Conservation (phyloP, 2,329 filamentous ascomycete genomes). For the Neospermospora avenae region DNA sequence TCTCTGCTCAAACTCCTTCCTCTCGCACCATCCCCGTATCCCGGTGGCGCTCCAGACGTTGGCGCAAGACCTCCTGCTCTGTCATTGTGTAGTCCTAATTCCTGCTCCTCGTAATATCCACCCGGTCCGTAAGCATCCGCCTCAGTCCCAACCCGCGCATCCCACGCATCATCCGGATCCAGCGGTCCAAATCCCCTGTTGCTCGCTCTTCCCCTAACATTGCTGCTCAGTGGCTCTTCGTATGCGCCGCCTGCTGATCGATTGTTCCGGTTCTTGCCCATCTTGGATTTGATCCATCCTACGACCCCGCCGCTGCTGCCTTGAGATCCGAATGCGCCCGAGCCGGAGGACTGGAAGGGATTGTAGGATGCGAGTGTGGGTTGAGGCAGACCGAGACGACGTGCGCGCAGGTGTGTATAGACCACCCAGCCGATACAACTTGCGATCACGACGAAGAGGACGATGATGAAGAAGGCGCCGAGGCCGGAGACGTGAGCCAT, state of each 20-base stretch:
- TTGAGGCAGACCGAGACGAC: slow-evolving; percentile 70
- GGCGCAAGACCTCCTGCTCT: slow-evolving; percentile 46
- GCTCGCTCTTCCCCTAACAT: slow-evolving; percentile 39
- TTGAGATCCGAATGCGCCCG: slow-evolving; percentile 44
- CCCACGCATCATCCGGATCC: slow-evolving; percentile 85
- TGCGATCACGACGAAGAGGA: slow-evolving; percentile 59
- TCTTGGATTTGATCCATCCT: slow-evolving; percentile 70
- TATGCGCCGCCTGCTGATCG: slow-evolving; percentile 69
- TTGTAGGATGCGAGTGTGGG: slow-evolving; percentile 66
- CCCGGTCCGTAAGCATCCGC: slow-evolving; percentile 58
- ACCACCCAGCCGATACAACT: slow-evolving; percentile 63
- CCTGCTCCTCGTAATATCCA: slow-evolving; percentile 74
- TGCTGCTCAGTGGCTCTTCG: slow-evolving; percentile 51
- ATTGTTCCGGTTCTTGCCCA: slow-evolving; percentile 61
- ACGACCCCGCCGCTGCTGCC: slow-evolving; percentile 63
- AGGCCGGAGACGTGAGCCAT: slow-evolving; percentile 61
- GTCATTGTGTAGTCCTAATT: slow-evolving; percentile 53
- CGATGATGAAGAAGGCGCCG: slow-evolving; percentile 69
- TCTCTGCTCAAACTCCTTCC: slow-evolving; percentile 45
- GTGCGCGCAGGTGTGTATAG: slow-evolving; percentile 69
- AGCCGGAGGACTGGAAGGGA: slow-evolving; percentile 55
- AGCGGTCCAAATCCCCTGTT: slow-evolving; percentile 62
- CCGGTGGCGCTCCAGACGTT: slow-evolving; percentile 23
- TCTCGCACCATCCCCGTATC: slow-evolving; percentile 42
- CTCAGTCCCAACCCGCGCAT: slow-evolving; percentile 72